Evolutionary conservation across 1,284 basidiomycete genomes (phyloP).

Genomic region (Fereydounia khargensis): DNA sequence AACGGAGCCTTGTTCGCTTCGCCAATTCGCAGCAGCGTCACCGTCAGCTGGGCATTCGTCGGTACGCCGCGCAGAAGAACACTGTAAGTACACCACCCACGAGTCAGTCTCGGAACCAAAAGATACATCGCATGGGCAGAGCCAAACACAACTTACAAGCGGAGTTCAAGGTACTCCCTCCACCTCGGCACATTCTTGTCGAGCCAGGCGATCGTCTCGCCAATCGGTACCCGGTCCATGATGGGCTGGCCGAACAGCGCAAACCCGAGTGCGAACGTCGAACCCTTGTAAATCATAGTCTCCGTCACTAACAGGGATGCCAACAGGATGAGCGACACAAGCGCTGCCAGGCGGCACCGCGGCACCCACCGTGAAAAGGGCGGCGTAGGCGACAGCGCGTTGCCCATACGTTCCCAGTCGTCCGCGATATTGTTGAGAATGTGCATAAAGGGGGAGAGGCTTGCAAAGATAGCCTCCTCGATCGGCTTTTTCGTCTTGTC

Average conservation of each 20-base stretch:
- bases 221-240: conserved; percentile 56
- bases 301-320: conserved; percentile 60
- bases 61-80: conserved; percentile 63
- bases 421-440: conserved; percentile 62
- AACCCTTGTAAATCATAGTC: conserved; percentile 59
- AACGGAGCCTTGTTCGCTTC: conserved; percentile 61
- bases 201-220: conserved; percentile 56
- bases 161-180: conserved; percentile 55
- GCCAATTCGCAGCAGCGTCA: conserved; percentile 63
- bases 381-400: conserved; percentile 59
- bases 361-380: conserved; percentile 56
- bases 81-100: too few species aligned
- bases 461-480: conserved; percentile 49
- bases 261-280: conserved; percentile 61
- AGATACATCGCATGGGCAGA: too few species aligned
- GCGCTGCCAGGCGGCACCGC: conserved; percentile 53
- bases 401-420: conserved; percentile 59
- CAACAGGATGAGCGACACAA: conserved; percentile 56
- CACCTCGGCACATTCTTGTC: conserved; percentile 62
- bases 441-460: conserved; percentile 58
- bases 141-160: conserved; percentile 4
- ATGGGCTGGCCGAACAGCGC: conserved; percentile 64
- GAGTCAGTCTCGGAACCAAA: too few species aligned
- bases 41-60: conserved; percentile 64
- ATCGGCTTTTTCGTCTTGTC: conserved; percentile 56